Percentiles rank a stretch among this genome's conserved stretches.
Conservation (phyloP, 495 filamentous ascomycete species). For the Xylaria palmicola region DNA sequence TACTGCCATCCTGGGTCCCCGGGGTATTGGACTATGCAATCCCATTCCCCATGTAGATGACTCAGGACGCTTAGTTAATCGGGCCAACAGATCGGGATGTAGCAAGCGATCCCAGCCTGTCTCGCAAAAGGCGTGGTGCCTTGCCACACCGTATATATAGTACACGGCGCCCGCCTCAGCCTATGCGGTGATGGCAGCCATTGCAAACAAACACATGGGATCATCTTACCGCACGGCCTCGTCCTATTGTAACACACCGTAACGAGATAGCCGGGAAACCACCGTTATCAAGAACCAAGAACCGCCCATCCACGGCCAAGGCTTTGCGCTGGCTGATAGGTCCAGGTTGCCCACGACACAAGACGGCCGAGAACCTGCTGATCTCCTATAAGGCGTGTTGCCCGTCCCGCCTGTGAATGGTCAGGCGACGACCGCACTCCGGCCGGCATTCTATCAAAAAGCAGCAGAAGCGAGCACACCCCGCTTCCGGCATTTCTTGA, state of each 20-base stretch:
- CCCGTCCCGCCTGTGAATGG: not conserved
- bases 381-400: not conserved
- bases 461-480: not conserved
- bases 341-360: not conserved
- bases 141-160: not conserved
- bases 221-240: not conserved
- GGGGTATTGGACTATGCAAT: not conserved
- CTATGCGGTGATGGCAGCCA: not conserved
- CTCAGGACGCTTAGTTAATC: conserved; percentile 4
- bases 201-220: not conserved
- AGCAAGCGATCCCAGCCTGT: not conserved
- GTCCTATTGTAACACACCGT: no score
- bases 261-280: not conserved
- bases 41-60: not conserved
- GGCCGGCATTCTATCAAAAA: not conserved
- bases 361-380: not conserved
- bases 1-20: not conserved
- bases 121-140: conserved; percentile 9
- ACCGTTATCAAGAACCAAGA: not conserved
- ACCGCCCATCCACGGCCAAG: not conserved
- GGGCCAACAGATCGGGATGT: not conserved
- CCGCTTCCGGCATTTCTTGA: conserved; percentile 1
- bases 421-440: not conserved
- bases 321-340: not conserved
- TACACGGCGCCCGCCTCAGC: not conserved